These are phyloP conservation scores for Exophiala viscosa DNA, from an alignment of 2,329 filamentous ascomycete genomes.

Conservation along the genomic window DNA sequence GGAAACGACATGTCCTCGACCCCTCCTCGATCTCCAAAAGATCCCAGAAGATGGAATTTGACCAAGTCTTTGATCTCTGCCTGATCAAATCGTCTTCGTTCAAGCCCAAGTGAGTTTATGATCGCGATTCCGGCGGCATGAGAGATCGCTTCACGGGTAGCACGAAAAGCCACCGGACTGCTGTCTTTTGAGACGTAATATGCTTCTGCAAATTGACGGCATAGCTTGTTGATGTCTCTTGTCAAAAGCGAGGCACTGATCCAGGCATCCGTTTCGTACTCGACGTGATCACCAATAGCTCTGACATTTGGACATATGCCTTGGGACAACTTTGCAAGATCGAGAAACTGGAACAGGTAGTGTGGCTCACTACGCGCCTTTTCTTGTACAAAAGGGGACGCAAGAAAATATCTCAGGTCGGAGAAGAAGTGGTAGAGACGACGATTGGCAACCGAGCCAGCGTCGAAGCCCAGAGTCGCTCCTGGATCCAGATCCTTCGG, in stretches of 20 bases:
- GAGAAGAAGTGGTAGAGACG: slow-evolving; percentile 98
- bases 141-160: slow-evolving; percentile 58
- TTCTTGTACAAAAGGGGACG: slow-evolving; percentile 82
- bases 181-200: slow-evolving; percentile 48
- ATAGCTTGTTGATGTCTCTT: slow-evolving; percentile 88
- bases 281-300: slow-evolving; percentile 90
- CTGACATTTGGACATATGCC: slow-evolving; percentile 93
- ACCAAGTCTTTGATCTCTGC: slow-evolving; percentile 85
- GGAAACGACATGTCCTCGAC: too few relatives aligned
- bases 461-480: slow-evolving; percentile 86
- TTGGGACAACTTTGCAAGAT: slow-evolving; percentile 92
- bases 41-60: slow-evolving; percentile 67
- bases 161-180: slow-evolving; percentile 9
- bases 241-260: slow-evolving; percentile 94
- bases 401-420: slow-evolving; percentile 86
- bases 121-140: slow-evolving; percentile 78
- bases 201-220: slow-evolving; percentile 80
- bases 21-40: slow-evolving; percentile 12
- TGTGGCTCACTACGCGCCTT: slow-evolving; percentile 76
- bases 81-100: slow-evolving; percentile 77
- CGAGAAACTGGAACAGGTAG: slow-evolving; percentile 90
- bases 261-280: slow-evolving; percentile 98
- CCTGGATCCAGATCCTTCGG: slow-evolving; percentile 82
- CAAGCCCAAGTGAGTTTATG: slow-evolving; percentile 82
- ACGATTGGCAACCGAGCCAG: slow-evolving; percentile 89